Evolutionary conservation across 2,329 filamentous ascomycete species (phyloP), one percentile per base, ranked within the genome.

Genomic region (Fusarium chaquense): DNA sequence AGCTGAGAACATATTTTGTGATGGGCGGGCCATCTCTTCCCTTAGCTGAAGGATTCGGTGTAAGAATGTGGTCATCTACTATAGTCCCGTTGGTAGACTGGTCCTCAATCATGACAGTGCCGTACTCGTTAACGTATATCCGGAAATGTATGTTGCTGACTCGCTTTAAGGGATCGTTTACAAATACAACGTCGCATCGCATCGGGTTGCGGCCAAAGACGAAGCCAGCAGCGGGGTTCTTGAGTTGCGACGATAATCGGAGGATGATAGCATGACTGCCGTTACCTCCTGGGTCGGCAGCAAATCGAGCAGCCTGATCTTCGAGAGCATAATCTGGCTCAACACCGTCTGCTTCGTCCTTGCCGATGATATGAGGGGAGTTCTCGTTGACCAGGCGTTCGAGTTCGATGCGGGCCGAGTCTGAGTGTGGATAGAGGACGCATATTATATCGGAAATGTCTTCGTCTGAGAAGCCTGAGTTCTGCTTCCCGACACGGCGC

Each of bases 121-220:
- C 93, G 68, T 93, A 89, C n/a, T 89, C 84, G 74, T 97, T 99
- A 73, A 97, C 85, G 76, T 91, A 97, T 66, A 99, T 97, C 55
- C 93, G 91, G 78, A 98, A 99, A 78, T 99, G 96, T n/a, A 92
- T 86, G 77, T 98, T 98, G 83, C 95, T 98, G 63, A 99, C 87
- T 44, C 92, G 87, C 77, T 88, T 91, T 54, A 87, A 83, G 1
- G 87, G 86, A 70, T 95, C 91, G 67, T 90, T 85, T 36, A 82
- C 79, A 49, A 93, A 88, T 73, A 87, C 86, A 47, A 94, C 81
- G 61, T 99, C 96, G 79, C 93, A 96, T 35, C 87, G 85, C 46
- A 78, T 73, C 1, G 80, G 72, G 75, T 96, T 95, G 58, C 96
- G 90, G 32, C 96, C 96, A 79, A 99, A 98, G 44, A 89, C 87